Percentiles rank a stretch among this genome's conserved stretches.
Conservation (phyloP, 495 filamentous ascomycete genomes). For the Diplogelasinospora grovesii region DNA sequence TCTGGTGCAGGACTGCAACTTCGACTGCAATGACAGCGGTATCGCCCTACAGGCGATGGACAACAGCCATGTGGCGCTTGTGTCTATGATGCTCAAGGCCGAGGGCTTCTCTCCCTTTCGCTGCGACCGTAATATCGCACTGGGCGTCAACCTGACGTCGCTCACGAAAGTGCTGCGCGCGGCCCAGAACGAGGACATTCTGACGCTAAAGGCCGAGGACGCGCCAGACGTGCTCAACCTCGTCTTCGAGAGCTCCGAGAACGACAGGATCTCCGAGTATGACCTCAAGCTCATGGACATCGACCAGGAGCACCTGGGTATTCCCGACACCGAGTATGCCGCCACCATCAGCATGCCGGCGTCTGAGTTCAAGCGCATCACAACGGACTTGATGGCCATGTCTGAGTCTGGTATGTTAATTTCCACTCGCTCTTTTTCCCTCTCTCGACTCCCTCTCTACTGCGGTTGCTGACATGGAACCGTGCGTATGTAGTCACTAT, state of each 20-base stretch:
- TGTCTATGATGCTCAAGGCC: slow-evolving; percentile 96
- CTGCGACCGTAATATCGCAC: slow-evolving; percentile 97
- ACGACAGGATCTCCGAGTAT: slow-evolving; percentile 91
- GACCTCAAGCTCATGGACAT: slow-evolving; percentile 99
- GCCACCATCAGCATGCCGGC: slow-evolving; percentile 86
- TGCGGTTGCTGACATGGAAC: slow-evolving; percentile 4
- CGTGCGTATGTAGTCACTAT: slow-evolving; percentile 63
- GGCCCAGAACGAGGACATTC: slow-evolving; percentile 88
- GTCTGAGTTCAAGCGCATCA: slow-evolving; percentile 89
- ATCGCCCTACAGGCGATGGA: slow-evolving; percentile 99
- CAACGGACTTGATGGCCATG: slow-evolving; percentile 79
- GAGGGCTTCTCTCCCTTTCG: slow-evolving; percentile 95
- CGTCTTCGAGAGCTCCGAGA: slow-evolving; percentile 84
- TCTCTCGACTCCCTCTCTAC: no score
- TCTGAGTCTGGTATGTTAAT: slow-evolving; percentile 81
- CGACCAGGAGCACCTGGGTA: slow-evolving; percentile 98
- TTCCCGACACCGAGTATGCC: slow-evolving; percentile 96
- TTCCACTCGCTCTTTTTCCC: neutral
- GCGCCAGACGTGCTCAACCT: slow-evolving; percentile 92
- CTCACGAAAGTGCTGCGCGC: slow-evolving; percentile 96
- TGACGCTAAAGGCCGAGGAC: slow-evolving; percentile 96
- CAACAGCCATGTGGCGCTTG: slow-evolving; percentile 97
- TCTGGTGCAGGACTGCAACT: slow-evolving; percentile 99
- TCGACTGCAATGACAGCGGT: slow-evolving; percentile 99
- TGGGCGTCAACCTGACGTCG: slow-evolving; percentile 93